Conservation (phyloP, 1,284 basidiomycete species). For the Peniophora sp. region DNA sequence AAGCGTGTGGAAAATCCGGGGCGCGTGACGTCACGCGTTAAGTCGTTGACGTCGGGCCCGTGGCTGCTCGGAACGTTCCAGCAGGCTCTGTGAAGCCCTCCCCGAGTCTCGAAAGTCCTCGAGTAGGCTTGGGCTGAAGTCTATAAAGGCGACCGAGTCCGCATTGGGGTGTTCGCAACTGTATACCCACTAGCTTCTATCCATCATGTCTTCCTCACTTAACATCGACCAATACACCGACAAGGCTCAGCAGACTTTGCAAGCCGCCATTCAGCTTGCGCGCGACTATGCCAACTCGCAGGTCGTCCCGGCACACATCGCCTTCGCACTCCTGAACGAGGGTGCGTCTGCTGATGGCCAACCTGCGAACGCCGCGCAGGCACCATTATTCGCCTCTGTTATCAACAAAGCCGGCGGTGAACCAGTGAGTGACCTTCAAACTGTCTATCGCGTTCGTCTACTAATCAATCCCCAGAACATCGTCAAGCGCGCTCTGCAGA, state of each 20-base stretch:
- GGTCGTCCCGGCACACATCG: conserved; percentile 72
- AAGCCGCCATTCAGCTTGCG: conserved; percentile 69
- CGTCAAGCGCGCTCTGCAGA: conserved; percentile 60
- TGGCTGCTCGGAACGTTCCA: no score
- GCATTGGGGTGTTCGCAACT: no score
- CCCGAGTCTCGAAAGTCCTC: no score
- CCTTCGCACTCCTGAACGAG: conserved; percentile 68
- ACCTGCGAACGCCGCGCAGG: conserved; percentile 20
- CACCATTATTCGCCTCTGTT: conserved; percentile 66
- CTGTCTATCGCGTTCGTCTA: conserved; percentile 14
- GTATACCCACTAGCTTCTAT: neutral
- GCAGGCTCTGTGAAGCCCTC: no score
- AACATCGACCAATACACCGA: conserved; percentile 72
- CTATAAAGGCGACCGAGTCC: no score
- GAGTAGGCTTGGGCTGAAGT: no score
- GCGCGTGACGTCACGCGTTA: no score
- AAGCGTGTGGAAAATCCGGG: no score
- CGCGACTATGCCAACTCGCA: conserved; percentile 79
- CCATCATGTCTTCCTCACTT: conserved; percentile 34
- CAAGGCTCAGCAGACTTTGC: conserved; percentile 60
- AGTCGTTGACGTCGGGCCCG: no score
- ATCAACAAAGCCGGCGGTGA: conserved; percentile 76
- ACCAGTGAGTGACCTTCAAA: conserved; percentile 36
- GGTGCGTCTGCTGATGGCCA: conserved; percentile 27
- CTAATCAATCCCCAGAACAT: conserved; percentile 28